phyloP scores from a whole-genome alignment of 345 rosid genomes.

The Corymbia maculata region DNA sequence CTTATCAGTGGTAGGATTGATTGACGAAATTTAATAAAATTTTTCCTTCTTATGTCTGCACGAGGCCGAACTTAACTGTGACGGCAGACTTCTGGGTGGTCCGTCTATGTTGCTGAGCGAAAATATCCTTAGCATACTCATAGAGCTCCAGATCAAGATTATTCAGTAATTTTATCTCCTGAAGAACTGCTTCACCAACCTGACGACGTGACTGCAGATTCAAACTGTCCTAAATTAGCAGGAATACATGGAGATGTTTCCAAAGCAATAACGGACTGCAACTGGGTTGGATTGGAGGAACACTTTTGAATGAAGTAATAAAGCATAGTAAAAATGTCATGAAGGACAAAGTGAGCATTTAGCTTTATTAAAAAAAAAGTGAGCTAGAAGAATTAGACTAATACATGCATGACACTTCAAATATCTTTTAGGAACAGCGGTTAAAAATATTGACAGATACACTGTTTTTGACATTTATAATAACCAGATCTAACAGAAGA shows the following conservation, averaged over 20 bases:
- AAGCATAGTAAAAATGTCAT: neutral
- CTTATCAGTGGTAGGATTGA: neutral
- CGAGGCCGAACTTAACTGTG: slow-evolving; percentile 6
- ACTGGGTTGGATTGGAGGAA: neutral
- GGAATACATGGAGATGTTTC: neutral
- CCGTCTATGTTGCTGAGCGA: slow-evolving; percentile 45
- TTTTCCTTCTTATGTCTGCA: neutral
- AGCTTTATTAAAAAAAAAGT: neutral
- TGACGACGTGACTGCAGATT: slow-evolving; percentile 48
- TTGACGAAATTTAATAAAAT: neutral
- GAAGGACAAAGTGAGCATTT: neutral
- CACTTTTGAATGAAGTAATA: neutral
- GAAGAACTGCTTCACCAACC: slow-evolving; percentile 42
- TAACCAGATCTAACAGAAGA: neutral
- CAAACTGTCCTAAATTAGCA: neutral
- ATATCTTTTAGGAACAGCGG: neutral
- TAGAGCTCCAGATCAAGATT: slow-evolving; percentile 75
- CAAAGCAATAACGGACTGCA: neutral
- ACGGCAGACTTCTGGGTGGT: slow-evolving; percentile 6
- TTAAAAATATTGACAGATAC: neutral
- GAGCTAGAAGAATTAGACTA: neutral
- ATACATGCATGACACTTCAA: neutral
- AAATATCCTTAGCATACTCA: slow-evolving; percentile 62
- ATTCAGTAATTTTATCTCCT: slow-evolving; percentile 71
- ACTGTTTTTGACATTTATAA: neutral